These are phyloP conservation scores for Pseudogymnoascus sp. DNA, from an alignment of 2,329 filamentous ascomycete species.

Conservation along the genomic window DNA sequence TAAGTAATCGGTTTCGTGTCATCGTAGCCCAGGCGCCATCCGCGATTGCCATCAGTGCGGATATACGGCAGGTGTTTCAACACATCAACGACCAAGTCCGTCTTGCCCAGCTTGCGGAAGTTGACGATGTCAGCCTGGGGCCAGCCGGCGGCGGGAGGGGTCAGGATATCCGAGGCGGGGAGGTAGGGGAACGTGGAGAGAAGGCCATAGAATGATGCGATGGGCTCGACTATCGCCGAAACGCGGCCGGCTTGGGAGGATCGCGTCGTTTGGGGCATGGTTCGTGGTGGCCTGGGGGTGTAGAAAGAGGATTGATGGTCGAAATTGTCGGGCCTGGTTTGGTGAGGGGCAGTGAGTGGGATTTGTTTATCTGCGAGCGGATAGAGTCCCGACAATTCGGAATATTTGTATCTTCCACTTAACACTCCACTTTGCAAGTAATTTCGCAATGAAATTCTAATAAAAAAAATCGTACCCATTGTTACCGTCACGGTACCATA, in stretches of 20 bases:
- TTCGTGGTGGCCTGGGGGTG: background rate
- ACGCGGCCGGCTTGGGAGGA: background rate
- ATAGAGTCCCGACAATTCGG: background rate
- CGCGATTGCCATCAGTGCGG: conserved; percentile 9
- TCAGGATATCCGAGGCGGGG: conserved; percentile 9
- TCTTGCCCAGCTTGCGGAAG: conserved; percentile 14
- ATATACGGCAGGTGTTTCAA: conserved; percentile 12
- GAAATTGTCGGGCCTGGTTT: background rate
- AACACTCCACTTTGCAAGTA: too few species aligned
- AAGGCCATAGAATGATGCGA: conserved; percentile 3
- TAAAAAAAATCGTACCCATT: too few species aligned
- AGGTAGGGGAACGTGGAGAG: conserved; percentile 6
- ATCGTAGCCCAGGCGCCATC: conserved; percentile 7
- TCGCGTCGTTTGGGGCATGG: background rate
- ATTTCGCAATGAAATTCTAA: too few species aligned
- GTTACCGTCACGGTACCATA: too few species aligned
- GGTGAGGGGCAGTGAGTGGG: background rate
- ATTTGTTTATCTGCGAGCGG: background rate
- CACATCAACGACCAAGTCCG: conserved; percentile 11
- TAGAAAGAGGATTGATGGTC: too few species aligned
- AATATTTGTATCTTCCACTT: too few species aligned
- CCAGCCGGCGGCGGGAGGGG: conserved; percentile 12
- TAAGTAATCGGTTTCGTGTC: conserved; percentile 14
- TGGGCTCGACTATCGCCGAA: background rate
- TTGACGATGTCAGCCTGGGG: conserved; percentile 4